Base-by-base conservation (phyloP, 495 filamentous ascomycete genomes). In the Hypoxylon lienhwacheense region DNA sequence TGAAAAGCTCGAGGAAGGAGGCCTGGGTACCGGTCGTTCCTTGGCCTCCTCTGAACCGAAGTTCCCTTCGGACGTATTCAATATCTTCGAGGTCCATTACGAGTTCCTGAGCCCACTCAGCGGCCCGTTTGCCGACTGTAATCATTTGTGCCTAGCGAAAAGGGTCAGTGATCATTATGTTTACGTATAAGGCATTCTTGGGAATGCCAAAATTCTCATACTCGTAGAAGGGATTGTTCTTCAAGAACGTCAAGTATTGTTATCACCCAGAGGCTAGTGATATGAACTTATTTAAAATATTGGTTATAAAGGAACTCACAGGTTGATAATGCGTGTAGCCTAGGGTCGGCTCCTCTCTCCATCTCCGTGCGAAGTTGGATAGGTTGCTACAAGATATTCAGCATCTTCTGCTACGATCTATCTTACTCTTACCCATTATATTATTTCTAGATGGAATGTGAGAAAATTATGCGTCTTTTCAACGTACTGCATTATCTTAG, bases 91-190 rank as follows among this genome's bases (percentile, higher is more conserved):
- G 79, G 50, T 97, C 93, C 76, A 92, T 85, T 58, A 93, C 73
- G 11, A 97, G 78, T 65, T 96, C 89, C 67, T 93, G 89, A 32
- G 87, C 83, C 91, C 92, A 97, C 56, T 90, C 83, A 11, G 58
- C 56, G 10, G 88, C 83, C 57, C 88, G 75, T 64, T 86, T 85
- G 46, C 93, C 92, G 14, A 97, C 87, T 7, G 93, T 95, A 50
- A 89, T 91, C 47, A 85, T 74, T 70, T 91, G 57, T 8, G 57
- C 52, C 50, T 54, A 1, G 12, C 1, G 14, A 33, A 20, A 15
- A 5, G 10, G 1, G 16, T 55, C 16, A 51, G 40, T n/a, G 16
- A 34, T 7, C 0, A 14, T 8, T 36, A 7, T 11, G n/a, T 36
- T 51, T 19, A 21, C n/a, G n/a, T n/a, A n/a, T n/a, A n/a, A n/a